These are phyloP conservation scores for Cercospora janseana DNA, from an alignment of 2,329 filamentous ascomycete species.

Conservation along the genomic window DNA sequence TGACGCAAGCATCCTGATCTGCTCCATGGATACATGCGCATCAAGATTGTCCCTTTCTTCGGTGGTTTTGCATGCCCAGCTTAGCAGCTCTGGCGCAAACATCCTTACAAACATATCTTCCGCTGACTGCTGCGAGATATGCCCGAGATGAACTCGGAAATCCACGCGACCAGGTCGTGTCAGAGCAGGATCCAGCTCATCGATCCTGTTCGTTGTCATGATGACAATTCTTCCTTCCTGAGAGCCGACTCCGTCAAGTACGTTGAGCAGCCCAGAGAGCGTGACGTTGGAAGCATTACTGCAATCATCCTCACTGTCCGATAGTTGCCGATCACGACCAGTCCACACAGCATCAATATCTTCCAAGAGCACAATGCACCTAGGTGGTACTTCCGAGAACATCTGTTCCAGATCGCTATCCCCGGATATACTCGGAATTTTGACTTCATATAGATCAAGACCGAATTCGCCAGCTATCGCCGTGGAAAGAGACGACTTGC, in stretches of 20 bases:
- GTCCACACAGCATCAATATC: constrained; percentile 44
- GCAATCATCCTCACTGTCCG: constrained; percentile 19
- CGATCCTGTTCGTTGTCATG: constrained; percentile 75
- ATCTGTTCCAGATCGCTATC: constrained; percentile 57
- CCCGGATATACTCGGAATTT: constrained; percentile 48
- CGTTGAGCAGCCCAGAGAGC: constrained; percentile 73
- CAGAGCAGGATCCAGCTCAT: constrained; percentile 68
- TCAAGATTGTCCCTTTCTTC: constrained; percentile 18
- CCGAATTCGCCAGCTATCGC: constrained; percentile 46
- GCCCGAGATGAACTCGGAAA: constrained; percentile 28
- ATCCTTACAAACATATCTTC: constrained; percentile 30
- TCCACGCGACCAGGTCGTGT: constrained; percentile 70
- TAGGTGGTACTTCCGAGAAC: constrained; percentile 41
- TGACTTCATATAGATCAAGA: constrained; percentile 39
- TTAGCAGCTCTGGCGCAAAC: constrained; percentile 29
- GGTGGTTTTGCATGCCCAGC: constrained; percentile 15
- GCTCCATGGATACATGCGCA: constrained; percentile 26
- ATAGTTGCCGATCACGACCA: constrained; percentile 30
- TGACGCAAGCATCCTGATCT: constrained; percentile 24
- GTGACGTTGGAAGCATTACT: constrained; percentile 52
- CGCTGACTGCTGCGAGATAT: constrained; percentile 26
- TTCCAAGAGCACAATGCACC: constrained; percentile 46
- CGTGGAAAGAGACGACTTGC: constrained; percentile 31
- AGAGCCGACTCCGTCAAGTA: constrained; percentile 74
- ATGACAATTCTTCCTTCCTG: constrained; percentile 74